Conservation (phyloP, 2,329 filamentous ascomycete species). For the Alternaria sp. region DNA sequence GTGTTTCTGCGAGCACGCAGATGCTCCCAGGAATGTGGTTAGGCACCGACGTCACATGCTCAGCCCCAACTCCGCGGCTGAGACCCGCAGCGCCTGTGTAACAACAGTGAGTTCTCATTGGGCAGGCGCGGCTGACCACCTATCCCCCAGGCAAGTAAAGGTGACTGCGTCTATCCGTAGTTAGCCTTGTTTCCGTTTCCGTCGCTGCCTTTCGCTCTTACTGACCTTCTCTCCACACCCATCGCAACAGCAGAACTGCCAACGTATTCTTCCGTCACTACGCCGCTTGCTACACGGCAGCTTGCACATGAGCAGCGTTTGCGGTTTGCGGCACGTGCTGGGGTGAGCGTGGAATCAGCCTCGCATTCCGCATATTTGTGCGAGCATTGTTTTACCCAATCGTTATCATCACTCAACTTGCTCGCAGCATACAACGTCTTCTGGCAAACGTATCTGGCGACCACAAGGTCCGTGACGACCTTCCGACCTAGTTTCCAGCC, state of each 20-base stretch:
- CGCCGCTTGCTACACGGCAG: background rate
- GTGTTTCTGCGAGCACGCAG: background rate
- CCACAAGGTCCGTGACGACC: background rate
- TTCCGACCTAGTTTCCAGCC: background rate
- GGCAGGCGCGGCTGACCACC: background rate
- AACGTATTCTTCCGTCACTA: background rate
- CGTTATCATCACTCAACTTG: background rate
- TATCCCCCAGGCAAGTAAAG: background rate
- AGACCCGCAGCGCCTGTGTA: constrained; percentile 1
- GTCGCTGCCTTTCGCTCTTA: background rate
- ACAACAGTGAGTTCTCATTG: background rate
- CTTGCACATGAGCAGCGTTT: background rate
- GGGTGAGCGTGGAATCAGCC: background rate
- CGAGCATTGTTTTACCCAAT: background rate
- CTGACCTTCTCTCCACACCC: background rate
- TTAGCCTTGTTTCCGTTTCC: background rate
- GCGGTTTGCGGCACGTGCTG: background rate
- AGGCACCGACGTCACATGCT: background rate
- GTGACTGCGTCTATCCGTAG: background rate
- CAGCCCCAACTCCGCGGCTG: background rate
- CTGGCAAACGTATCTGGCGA: background rate
- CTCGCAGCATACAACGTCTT: background rate
- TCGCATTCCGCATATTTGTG: background rate
- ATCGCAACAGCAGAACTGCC: background rate
- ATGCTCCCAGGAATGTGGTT: background rate